phyloP scores from a whole-genome alignment of 2,329 filamentous ascomycete species.

The Hawksworthiomyces lignivorus region DNA sequence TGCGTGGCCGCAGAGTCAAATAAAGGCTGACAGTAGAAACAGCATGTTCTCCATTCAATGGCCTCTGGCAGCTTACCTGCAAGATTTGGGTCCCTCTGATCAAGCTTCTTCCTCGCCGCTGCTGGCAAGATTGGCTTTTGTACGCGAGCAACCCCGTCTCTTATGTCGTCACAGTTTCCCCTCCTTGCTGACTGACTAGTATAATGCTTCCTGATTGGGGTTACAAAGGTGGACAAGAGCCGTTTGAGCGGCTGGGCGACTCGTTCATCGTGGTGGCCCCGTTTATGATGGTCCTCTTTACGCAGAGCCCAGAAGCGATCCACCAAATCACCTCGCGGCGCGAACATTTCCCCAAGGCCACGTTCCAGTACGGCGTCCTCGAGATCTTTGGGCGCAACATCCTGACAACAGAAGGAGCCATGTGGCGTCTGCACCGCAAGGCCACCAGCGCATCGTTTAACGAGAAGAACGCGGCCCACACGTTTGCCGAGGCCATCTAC shows the following conservation, averaged over 20 bases:
- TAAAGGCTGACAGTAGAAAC: constrained; percentile 11
- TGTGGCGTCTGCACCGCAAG: constrained; percentile 68
- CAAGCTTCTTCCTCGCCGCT: constrained; percentile 43
- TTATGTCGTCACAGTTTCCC: not conserved
- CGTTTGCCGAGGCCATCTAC: constrained; percentile 52
- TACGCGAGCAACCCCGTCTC: constrained; percentile 30
- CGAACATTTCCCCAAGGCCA: constrained; percentile 65
- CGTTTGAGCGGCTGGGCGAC: constrained; percentile 54
- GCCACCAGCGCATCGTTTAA: constrained; percentile 65
- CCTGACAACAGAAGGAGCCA: constrained; percentile 58
- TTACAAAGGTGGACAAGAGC: constrained; percentile 46
- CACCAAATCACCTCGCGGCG: constrained; percentile 57
- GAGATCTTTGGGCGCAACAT: constrained; percentile 66
- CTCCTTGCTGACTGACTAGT: constrained; percentile 24
- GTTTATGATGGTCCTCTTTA: constrained; percentile 42
- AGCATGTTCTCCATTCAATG: constrained; percentile 44
- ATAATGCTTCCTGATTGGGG: constrained; percentile 53
- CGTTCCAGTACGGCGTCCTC: constrained; percentile 49
- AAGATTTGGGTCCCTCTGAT: constrained; percentile 49
- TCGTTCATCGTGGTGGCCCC: constrained; percentile 59
- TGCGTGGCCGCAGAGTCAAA: no score
- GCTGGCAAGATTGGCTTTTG: constrained; percentile 53
- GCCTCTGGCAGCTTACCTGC: constrained; percentile 48
- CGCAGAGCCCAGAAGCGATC: constrained; percentile 57
- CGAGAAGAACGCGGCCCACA: constrained; percentile 63